phyloP scores from a whole-genome alignment of 768 basidiomycete species.

The Coprinopsis marcescibilis region DNA sequence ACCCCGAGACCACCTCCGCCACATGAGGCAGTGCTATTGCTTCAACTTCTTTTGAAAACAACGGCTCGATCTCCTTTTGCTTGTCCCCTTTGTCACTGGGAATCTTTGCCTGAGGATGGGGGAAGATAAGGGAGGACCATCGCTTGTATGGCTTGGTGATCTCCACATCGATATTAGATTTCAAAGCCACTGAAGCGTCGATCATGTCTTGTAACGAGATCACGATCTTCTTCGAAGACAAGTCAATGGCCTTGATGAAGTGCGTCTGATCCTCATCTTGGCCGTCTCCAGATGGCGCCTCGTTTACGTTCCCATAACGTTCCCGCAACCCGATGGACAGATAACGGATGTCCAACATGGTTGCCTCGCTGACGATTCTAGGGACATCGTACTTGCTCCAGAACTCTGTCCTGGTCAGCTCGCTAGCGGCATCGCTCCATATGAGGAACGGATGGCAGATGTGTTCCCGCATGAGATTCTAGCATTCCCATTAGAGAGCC shows the following conservation, averaged over 20 bases:
- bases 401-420: slow-evolving; percentile 56
- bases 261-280: slow-evolving; percentile 12
- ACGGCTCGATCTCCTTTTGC: background rate
- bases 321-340: slow-evolving; percentile 44
- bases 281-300: slow-evolving; percentile 1
- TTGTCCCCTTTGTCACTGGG: slow-evolving; percentile 5
- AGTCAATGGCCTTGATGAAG: slow-evolving; percentile 28
- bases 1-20: slow-evolving; percentile 57
- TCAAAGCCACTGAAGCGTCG: slow-evolving; percentile 63
- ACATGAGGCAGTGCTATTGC: slow-evolving; percentile 39
- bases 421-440: slow-evolving; percentile 55
- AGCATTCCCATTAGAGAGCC: slow-evolving; percentile 6
- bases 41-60: no score
- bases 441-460: slow-evolving; percentile 71
- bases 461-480: slow-evolving; percentile 68
- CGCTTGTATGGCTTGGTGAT: slow-evolving; percentile 44
- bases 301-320: slow-evolving; percentile 15
- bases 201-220: slow-evolving; percentile 77
- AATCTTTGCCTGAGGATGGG: background rate
- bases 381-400: slow-evolving; percentile 64
- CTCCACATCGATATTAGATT: slow-evolving; percentile 62
- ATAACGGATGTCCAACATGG: slow-evolving; percentile 60
- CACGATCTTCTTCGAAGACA: slow-evolving; percentile 31
- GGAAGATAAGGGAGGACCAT: slow-evolving; percentile 41
- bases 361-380: slow-evolving; percentile 60